Base-by-base conservation (phyloP, 2,329 filamentous ascomycete genomes). In the Monosporascus sp. region DNA sequence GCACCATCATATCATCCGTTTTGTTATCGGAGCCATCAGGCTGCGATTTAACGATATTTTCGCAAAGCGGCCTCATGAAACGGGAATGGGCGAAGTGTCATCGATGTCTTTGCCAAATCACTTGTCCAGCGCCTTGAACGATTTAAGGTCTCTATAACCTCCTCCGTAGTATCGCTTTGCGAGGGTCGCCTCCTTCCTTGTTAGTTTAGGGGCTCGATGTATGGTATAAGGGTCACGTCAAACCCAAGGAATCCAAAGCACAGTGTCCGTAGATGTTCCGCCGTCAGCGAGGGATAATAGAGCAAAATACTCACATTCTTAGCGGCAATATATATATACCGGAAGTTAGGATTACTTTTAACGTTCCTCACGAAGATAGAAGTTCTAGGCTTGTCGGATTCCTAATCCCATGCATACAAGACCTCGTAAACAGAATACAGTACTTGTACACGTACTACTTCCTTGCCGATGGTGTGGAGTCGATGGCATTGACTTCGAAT, bases 151-250 rank as follows among this genome's bases (percentile, higher is more conserved):
- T 18, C 76, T 75, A 15, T 78, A 77, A 0, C 81, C 81, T 38
- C 81, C 79, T 63, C 86, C 83, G 35, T 86, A 79, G 58, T 86
- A 86, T 7, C 76, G 76, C 58, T 86, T 86, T 1, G 81, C 81
- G 18, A 86, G 68, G 1, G 86, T 69, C 0, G 81, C 69, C 67
- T 71, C 57, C 9, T 35, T 14, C 31, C 31, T 14, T 14, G 4
- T 35, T 35, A 35, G 31, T 35, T 5, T 35, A 35, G 11, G 3
- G 31, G 31, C 31, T 5, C 31, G 31, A 14, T 35, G 9, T 14
- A 35, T 35, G 11, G 31, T 14, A 35, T 2, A 14, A 9, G 11
- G 31, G 31, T 35, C 17, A 69, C 77, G 65, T 86, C 82, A 5
- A 5, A 81, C 77, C 83, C 83, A 87, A 1, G 78, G 76, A 61